Percentiles rank a stretch among this genome's conserved stretches.
These are phyloP conservation scores for Priceomyces medius DNA, from an alignment of 805 yeast genomes.

Conservation along the genomic window DNA sequence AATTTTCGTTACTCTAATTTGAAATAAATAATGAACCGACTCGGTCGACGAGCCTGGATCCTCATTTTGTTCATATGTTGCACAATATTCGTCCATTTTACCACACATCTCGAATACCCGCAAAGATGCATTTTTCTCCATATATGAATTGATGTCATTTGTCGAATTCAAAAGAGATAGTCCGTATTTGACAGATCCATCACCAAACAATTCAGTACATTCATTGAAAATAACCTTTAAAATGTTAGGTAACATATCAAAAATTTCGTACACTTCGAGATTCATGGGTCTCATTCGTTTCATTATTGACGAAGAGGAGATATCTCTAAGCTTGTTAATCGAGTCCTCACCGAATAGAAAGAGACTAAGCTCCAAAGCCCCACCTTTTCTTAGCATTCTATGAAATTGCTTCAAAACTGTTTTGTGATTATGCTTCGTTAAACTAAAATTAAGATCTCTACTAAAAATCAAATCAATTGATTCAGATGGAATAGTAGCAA, in stretches of 20 bases:
- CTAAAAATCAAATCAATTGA: slow-evolving; percentile 38
- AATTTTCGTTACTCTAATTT: slow-evolving; percentile 25
- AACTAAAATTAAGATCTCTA: slow-evolving; percentile 35
- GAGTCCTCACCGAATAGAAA: slow-evolving; percentile 16
- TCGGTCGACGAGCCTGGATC: slow-evolving; percentile 8
- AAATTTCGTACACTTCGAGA: slow-evolving; percentile 1
- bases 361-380: slow-evolving; percentile 32
- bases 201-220: slow-evolving; percentile 30
- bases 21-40: slow-evolving; percentile 20
- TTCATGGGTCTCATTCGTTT: background rate
- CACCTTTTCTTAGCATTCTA: slow-evolving; percentile 36
- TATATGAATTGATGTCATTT: slow-evolving; percentile 30
- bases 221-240: slow-evolving; percentile 21
- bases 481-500: slow-evolving; percentile 24
- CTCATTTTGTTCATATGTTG: slow-evolving; percentile 13
- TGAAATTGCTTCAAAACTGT: slow-evolving; percentile 30
- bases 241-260: slow-evolving; percentile 25
- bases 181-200: slow-evolving; percentile 29
- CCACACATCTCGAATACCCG: slow-evolving; percentile 34
- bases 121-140: slow-evolving; percentile 28
- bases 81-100: slow-evolving; percentile 27
- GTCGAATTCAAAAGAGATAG: slow-evolving; percentile 27
- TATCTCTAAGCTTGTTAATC: slow-evolving; percentile 1
- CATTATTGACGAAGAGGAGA: background rate
- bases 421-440: slow-evolving; percentile 25